Conservation (phyloP, 2,329 filamentous ascomycete species). For the Dendryphion nanum region DNA sequence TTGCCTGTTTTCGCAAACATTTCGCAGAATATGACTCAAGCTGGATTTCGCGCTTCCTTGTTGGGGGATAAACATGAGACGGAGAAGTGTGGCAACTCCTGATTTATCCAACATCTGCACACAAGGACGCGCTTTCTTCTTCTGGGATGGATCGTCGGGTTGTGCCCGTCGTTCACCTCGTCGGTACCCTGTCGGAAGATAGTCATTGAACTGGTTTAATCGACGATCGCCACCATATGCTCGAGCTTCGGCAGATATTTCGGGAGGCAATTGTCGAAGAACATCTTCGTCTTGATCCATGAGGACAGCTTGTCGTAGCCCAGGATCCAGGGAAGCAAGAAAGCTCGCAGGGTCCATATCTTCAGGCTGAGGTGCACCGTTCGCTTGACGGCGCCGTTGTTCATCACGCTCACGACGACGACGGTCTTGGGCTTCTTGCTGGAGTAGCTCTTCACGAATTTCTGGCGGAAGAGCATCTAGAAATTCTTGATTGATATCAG, state of each 20-base stretch:
- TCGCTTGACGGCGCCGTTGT: slow-evolving; percentile 64
- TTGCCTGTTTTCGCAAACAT: slow-evolving; percentile 94
- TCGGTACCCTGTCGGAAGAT: slow-evolving; percentile 23
- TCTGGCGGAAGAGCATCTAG: slow-evolving; percentile 88
- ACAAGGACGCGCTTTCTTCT: slow-evolving; percentile 72
- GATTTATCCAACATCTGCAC: slow-evolving; percentile 97
- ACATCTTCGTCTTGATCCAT: slow-evolving; percentile 90
- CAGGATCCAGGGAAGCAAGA: slow-evolving; percentile 82
- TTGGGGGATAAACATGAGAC: slow-evolving; percentile 97
- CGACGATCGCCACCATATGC: slow-evolving; percentile 59
- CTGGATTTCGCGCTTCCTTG: slow-evolving; percentile 81
- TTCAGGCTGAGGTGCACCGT: slow-evolving; percentile 47
- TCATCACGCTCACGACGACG: slow-evolving; percentile 85
- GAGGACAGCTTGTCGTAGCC: slow-evolving; percentile 79
- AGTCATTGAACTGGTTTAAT: slow-evolving; percentile 52
- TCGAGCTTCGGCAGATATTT: slow-evolving; percentile 83
- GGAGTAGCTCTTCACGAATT: slow-evolving; percentile 83
- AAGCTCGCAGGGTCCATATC: slow-evolving; percentile 96
- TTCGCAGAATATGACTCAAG: slow-evolving; percentile 82
- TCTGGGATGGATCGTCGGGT: slow-evolving; percentile 49
- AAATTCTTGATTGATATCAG: slow-evolving; percentile 89
- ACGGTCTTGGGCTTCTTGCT: slow-evolving; percentile 85
- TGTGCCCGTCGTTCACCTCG: slow-evolving; percentile 35
- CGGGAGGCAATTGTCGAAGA: slow-evolving; percentile 77
- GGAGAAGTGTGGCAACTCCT: slow-evolving; percentile 89